These are phyloP conservation scores for Blastomyces silverae DNA, from an alignment of 2,329 filamentous ascomycete species.

Conservation along the genomic window DNA sequence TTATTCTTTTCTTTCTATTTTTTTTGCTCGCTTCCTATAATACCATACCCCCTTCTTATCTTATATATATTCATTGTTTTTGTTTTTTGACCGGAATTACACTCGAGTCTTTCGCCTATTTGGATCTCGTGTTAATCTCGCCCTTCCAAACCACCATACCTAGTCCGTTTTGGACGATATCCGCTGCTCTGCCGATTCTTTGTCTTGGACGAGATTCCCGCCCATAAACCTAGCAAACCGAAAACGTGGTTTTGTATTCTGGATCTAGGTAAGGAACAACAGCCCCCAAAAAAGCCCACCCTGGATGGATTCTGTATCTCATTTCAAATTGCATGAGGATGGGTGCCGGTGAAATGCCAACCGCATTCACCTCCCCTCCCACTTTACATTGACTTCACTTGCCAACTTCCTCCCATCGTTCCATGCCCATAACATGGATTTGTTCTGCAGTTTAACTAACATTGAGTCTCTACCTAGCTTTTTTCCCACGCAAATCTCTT, in stretches of 20 bases:
- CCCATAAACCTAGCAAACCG: not conserved
- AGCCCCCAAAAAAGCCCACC: not conserved
- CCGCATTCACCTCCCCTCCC: conserved; percentile 10
- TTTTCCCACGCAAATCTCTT: not conserved
- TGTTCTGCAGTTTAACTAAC: not conserved
- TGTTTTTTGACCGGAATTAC: conserved; percentile 6
- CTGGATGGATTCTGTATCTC: conserved; percentile 1
- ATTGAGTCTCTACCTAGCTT: not conserved
- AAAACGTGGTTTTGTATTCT: conserved; percentile 6
- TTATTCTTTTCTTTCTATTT: conserved; percentile 12
- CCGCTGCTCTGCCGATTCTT: not conserved
- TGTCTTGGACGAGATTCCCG: conserved; percentile 1
- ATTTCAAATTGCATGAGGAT: not conserved
- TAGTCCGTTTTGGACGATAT: not conserved
- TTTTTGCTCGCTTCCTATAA: not conserved
- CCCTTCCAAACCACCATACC: conserved; percentile 7
- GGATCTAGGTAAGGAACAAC: conserved; percentile 2
- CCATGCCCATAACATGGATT: not conserved
- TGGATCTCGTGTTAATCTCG: conserved; percentile 20
- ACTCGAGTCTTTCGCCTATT: conserved; percentile 38
- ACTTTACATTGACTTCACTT: conserved; percentile 1
- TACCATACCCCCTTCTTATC: not conserved
- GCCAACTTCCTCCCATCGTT: not conserved
- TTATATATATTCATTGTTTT: conserved; percentile 7
- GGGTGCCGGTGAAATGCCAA: not conserved